phyloP scores from a whole-genome alignment of 176 grass and related monocot genomes.

The Triticum monococcum region DNA sequence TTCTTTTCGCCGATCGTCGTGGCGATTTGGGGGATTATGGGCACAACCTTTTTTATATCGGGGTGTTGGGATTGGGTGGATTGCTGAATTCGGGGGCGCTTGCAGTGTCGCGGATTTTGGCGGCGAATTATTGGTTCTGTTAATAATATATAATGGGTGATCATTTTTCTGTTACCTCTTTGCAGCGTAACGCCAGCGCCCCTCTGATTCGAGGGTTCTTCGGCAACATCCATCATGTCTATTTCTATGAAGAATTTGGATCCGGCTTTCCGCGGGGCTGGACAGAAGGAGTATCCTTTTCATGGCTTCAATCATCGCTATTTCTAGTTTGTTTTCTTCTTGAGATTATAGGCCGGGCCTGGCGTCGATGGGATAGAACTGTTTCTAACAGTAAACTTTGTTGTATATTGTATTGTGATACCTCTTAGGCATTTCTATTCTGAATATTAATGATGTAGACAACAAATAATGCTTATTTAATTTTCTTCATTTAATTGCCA shows the following conservation, averaged over 20 bases:
- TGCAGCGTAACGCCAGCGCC: slow-evolving; percentile 33
- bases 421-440: too few species aligned
- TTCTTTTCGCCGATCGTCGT: background rate
- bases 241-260: slow-evolving; percentile 91
- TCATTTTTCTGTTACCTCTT: background rate
- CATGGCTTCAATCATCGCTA: background rate
- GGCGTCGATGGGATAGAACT: background rate
- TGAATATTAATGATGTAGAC: background rate
- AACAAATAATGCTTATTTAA: background rate
- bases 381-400: background rate
- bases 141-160: background rate
- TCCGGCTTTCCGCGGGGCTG: slow-evolving; percentile 66
- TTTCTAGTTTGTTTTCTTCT: too few species aligned
- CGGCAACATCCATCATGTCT: slow-evolving; percentile 46
- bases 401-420: too few species aligned
- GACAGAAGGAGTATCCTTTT: slow-evolving; percentile 88
- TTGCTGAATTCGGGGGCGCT: background rate
- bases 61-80: background rate
- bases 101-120: background rate
- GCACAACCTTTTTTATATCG: background rate
- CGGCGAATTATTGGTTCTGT: background rate
- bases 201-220: slow-evolving; percentile 47
- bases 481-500: background rate
- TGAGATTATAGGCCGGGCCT: too few species aligned
- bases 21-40: background rate